Base-by-base conservation (phyloP, 1,284 basidiomycete genomes). In the Salmacisia buchloeana region DNA sequence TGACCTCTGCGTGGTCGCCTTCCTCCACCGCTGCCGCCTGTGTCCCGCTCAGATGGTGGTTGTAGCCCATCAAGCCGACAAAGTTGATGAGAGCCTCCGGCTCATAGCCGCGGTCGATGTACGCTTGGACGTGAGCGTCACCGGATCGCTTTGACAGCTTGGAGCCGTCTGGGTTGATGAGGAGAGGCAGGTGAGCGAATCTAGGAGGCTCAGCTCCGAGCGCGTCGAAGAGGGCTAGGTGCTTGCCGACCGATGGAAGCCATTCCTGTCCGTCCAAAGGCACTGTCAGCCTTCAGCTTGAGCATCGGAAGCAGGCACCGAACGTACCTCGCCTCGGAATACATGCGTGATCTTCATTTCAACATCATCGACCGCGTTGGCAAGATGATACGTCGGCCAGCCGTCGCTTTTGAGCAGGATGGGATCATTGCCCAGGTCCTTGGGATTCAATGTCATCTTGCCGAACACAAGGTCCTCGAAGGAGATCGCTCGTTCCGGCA, bases 321-420 rank as follows among this genome's bases (percentile, higher is more conserved):
- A 12, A 13, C 45, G n/a, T 72, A 84, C 49, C 59, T 97, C 94
- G 45, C 96, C 96, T 23, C 96, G 86, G 1, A 98, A 82, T 2
- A 98, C 94, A 80, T 98, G 94, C 0, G 92, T 91, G 49, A 99
- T 92, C 0, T 87, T 87, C 96, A 99, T 99, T 71, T 89, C 86
- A 73, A 92, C 87, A 81, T 98, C 96, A 70, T 99, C 96, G 0
- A 96, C 91, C 0, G 98, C 91, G 34, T 88, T 94, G 0, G 96
- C 94, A 1, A 99, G 85, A 70, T 98, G 96, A 77, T 98, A 98
- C 0, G 96, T 98, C 1, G 96, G 96, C 80, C 90, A 94, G 0
- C 86, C 83, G 78, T 98, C 94, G 0, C 89, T 88, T 81, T 98
- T 98, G 69, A 97, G 83, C 1, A 99, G 82, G 60, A 98, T 86